Evolutionary conservation across 148 eudicot species (phyloP).

Genomic region (Chenopodium quinoa): DNA sequence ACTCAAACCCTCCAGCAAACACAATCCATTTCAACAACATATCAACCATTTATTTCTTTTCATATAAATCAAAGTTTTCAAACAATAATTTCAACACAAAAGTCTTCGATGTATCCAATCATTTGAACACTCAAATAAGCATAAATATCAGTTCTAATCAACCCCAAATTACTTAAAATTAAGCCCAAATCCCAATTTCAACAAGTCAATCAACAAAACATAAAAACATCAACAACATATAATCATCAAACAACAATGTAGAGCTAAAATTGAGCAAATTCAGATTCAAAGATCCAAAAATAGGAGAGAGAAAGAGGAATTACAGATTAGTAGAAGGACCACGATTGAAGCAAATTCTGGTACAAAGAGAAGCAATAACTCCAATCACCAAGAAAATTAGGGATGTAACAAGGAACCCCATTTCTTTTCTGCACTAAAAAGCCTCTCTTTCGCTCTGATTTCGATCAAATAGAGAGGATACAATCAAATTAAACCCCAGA

Average conservation of each 20-base stretch:
- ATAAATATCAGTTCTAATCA: background rate
- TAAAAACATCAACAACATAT: background rate
- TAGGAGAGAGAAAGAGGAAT: background rate
- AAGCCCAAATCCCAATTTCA: background rate
- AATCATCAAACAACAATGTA: conserved; percentile 3
- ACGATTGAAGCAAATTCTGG: conserved; percentile 84
- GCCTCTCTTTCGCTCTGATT: conserved; percentile 2
- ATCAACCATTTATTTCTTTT: background rate
- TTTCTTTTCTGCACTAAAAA: conserved; percentile 16
- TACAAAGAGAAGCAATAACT: conserved; percentile 61
- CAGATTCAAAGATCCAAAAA: conserved; percentile 24
- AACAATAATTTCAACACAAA: background rate
- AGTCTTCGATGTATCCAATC: background rate
- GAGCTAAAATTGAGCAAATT: background rate
- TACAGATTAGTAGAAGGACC: conserved; percentile 95
- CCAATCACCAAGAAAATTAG: conserved; percentile 71
- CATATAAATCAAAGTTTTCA: background rate
- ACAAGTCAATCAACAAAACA: background rate
- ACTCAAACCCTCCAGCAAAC: too few species aligned
- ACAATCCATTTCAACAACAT: background rate
- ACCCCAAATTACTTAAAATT: background rate
- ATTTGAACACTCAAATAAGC: background rate
- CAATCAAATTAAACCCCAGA: background rate
- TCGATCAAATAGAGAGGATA: conserved; percentile 7
- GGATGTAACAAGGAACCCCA: conserved; percentile 87